A percentile compares a stretch with the other conserved stretches of the same genome.
These are phyloP conservation scores for Salix caprea DNA, from an alignment of 345 rosid genomes.

Conservation along the genomic window DNA sequence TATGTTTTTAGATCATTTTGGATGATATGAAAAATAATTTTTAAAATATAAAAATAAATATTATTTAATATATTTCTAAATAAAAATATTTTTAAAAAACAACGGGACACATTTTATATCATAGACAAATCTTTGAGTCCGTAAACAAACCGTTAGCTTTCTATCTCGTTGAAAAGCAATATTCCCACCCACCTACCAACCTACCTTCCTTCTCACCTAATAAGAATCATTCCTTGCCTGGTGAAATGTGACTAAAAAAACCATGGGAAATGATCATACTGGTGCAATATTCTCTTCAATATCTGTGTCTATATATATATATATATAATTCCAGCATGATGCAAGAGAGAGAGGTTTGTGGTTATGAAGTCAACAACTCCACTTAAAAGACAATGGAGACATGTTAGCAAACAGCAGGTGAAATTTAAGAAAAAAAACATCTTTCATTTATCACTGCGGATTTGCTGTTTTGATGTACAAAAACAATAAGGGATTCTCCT, in stretches of 20 bases:
- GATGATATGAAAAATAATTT: too few relatives aligned
- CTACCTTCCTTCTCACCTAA: not conserved
- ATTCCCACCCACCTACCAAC: not conserved
- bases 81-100: too few relatives aligned
- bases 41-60: too few relatives aligned
- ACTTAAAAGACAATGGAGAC: not conserved
- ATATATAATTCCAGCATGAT: not conserved
- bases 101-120: rapidly evolving
- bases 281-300: not conserved
- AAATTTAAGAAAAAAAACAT: not conserved
- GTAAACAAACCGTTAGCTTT: not conserved
- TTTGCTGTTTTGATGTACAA: not conserved
- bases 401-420: not conserved
- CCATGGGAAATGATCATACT: not conserved
- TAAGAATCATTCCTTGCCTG: not conserved
- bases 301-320: too few relatives aligned
- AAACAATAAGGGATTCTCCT: not conserved
- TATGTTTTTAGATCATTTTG: too few relatives aligned
- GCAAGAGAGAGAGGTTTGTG: not conserved
- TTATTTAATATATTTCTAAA: too few relatives aligned
- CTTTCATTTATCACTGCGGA: not conserved
- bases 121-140: too few relatives aligned
- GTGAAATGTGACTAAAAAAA: not conserved
- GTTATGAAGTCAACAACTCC: not conserved
- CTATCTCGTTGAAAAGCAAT: not conserved